A percentile compares a stretch with the other conserved stretches of the same genome.
phyloP scores from a whole-genome alignment of 257 asterid genomes.

The Ajuga chamaepitys region DNA sequence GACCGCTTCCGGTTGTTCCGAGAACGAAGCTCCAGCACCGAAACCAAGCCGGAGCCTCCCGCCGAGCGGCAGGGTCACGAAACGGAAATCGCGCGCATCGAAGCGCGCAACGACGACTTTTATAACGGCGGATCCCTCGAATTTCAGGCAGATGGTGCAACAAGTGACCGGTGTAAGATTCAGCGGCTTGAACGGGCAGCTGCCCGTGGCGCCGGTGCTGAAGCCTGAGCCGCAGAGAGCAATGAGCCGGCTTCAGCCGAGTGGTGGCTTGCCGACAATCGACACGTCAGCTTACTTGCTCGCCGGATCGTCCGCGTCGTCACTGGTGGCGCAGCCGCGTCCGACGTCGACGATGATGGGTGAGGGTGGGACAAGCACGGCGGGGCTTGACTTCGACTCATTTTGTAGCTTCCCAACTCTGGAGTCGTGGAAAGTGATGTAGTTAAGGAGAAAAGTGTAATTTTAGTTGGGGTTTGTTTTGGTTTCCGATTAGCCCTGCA shows the following conservation, averaged over 20 bases:
- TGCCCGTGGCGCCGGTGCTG: constrained; percentile 26
- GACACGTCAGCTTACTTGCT: constrained; percentile 53
- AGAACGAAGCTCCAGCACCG: constrained; percentile 38
- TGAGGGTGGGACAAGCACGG: constrained; percentile 21
- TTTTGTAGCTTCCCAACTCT: constrained; percentile 78
- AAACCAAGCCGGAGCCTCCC: constrained; percentile 26
- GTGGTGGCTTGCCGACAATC: constrained; percentile 35
- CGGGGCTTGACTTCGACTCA: constrained; percentile 42
- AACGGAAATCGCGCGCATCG: constrained; percentile 75
- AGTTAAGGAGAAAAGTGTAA: constrained; percentile 23
- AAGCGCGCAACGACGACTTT: constrained; percentile 71
- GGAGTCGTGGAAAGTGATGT: constrained; percentile 71
- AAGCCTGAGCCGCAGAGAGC: constrained; percentile 64
- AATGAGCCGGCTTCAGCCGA: constrained; percentile 21
- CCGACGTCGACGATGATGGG: constrained; percentile 10
- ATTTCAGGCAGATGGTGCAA: constrained; percentile 93
- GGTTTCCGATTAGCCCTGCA: constrained; percentile 19
- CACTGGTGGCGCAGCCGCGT: constrained; percentile 19
- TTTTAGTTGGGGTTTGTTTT: neutral
- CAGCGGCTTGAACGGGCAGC: constrained; percentile 27
- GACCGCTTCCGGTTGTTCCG: constrained; percentile 50
- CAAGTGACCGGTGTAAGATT: constrained; percentile 74
- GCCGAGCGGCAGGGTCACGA: constrained; percentile 50
- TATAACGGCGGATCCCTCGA: constrained; percentile 76
- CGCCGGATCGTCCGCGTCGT: constrained; percentile 28